A percentile compares a stretch with the other conserved stretches of the same genome.
These are phyloP conservation scores for Colletotrichum cordylinicola DNA, from an alignment of 2,329 filamentous ascomycete genomes.

Conservation along the genomic window DNA sequence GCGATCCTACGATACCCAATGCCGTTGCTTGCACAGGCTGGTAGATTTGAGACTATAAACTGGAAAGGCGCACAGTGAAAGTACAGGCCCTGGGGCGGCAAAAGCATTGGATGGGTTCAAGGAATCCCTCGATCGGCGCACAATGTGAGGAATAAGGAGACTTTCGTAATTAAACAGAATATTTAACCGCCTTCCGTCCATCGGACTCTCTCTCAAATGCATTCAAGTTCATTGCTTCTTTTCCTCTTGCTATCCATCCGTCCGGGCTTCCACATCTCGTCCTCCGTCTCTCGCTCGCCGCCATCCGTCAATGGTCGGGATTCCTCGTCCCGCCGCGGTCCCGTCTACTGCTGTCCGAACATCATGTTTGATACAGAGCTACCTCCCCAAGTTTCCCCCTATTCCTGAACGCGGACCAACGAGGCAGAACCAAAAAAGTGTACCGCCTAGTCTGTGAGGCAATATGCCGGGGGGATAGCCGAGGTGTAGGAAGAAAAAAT, in stretches of 20 bases:
- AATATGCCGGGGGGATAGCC: conserved; percentile 13
- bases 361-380: conserved; percentile 21
- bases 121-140: background rate
- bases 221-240: conserved; percentile 24
- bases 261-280: background rate
- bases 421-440: conserved; percentile 12
- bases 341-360: conserved; percentile 7
- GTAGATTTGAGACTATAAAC: background rate
- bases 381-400: background rate
- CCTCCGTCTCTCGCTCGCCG: background rate
- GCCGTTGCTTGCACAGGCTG: background rate
- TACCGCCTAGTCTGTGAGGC: conserved; percentile 3
- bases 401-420: conserved; percentile 8
- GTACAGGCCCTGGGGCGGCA: background rate
- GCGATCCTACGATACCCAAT: background rate
- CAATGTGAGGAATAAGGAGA: conserved; percentile 7
- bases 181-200: conserved; percentile 22
- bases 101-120: background rate
- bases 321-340: background rate
- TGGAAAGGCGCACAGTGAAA: background rate
- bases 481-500: conserved; percentile 20
- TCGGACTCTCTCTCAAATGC: conserved; percentile 21
- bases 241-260: conserved; percentile 24
- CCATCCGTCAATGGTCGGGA: background rate
- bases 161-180: conserved; percentile 27